phyloP scores from a whole-genome alignment of 2,329 filamentous ascomycete genomes.

The Aspergillus pseudoglaucus region DNA sequence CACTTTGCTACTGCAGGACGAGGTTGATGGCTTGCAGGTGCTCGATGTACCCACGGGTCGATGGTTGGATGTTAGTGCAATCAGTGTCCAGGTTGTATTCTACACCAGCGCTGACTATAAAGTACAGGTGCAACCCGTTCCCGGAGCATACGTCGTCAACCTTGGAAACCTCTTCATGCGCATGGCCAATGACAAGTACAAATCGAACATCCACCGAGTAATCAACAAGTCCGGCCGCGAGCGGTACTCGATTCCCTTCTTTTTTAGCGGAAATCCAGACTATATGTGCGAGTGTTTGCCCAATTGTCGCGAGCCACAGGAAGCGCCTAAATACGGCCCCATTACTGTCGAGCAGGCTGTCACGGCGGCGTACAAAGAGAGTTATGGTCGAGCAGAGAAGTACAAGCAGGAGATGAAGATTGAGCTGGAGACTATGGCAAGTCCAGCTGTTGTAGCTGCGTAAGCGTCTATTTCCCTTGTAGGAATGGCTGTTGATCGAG shows the following conservation, averaged over 20 bases:
- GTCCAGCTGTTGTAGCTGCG: background rate
- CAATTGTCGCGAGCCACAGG: conserved; percentile 32
- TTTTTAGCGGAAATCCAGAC: conserved; percentile 41
- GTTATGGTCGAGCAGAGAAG: conserved; percentile 38
- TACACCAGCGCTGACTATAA: background rate
- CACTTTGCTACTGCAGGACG: conserved; percentile 38
- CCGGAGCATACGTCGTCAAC: conserved; percentile 27
- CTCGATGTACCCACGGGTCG: conserved; percentile 20
- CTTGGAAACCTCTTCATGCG: conserved; percentile 37
- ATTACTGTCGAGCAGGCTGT: conserved; percentile 40
- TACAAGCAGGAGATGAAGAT: conserved; percentile 33
- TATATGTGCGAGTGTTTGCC: conserved; percentile 39
- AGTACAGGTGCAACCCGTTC: conserved; percentile 18
- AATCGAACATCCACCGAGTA: conserved; percentile 37
- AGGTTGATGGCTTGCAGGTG: conserved; percentile 34
- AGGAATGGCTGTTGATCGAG: too few relatives aligned
- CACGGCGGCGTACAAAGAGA: conserved; percentile 35
- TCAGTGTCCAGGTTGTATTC: background rate
- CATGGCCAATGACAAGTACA: conserved; percentile 38
- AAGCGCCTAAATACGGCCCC: conserved; percentile 34
- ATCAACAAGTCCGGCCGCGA: conserved; percentile 36
- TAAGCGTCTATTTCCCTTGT: background rate
- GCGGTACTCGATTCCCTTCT: conserved; percentile 38
- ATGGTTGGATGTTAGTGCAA: conserved; percentile 26
- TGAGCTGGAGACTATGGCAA: conserved; percentile 5